Evolutionary conservation across 2,329 filamentous ascomycete genomes (phyloP), one percentile per base, ranked within the genome.

Genomic region (Dactylellina sp.): DNA sequence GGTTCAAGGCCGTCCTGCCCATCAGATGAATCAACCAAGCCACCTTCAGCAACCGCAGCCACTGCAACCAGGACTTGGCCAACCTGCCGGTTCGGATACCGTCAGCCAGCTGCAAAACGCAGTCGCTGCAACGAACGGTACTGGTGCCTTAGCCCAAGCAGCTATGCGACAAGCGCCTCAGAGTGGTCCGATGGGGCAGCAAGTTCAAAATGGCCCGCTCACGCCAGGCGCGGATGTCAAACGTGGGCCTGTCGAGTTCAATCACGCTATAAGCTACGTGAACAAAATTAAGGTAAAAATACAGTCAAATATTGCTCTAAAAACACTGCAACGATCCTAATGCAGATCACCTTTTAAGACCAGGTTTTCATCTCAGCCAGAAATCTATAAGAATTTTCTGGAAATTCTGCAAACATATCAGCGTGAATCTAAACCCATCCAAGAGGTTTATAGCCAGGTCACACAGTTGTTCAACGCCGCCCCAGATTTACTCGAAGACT

Each of bases 401-500:
- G 95, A 99, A 81, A 99, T 99, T 53, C 84, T 99, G 49, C 95
- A 99, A 82, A 99, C 95, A 1, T 99, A 99, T 79, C 95, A 99
- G 81, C 88, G 95, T 66, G 95, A 99, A 81, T 96, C 95, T 60
- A 98, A 98, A 80, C 96, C 95, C 0, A 99, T 99, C 39, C 93
- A 97, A 81, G 95, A 99, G 81, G 95, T 99, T 1, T 99, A 99
- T 81, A 91, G 92, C 0, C 95, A 99, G 81, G 95, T 99, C 22
- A 99, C 96, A 0, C 91, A 90, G 32, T 84, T 99, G 0, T 99
- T 99, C 83, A 93, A 92, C 80, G 90, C 91, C 3, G 95, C 96
- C 0, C 94, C 94, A 2, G 95, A 99, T 82, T 87, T 99, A 11
- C 84, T 99, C 1, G 95, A 99, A 81, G 95, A 99, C 79, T 99